phyloP scores from a whole-genome alignment of 305 asterid species.

The Fraxinus sp. region DNA sequence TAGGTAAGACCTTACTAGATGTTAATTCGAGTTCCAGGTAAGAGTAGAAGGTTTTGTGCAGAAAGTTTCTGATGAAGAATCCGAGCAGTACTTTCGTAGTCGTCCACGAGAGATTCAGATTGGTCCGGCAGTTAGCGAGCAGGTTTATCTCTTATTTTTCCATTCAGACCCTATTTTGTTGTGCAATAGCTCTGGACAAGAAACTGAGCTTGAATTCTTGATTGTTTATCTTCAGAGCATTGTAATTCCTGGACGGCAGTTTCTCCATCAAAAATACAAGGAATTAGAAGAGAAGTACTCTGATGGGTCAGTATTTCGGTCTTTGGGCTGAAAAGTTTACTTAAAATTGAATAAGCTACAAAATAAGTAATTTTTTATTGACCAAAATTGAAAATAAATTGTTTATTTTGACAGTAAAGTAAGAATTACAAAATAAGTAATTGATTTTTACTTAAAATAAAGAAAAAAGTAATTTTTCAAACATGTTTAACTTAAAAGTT shows the following conservation, averaged over 20 bases:
- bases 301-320: conserved; percentile 36
- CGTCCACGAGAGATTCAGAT: conserved; percentile 57
- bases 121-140: conserved; percentile 48
- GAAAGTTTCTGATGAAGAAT: conserved; percentile 50
- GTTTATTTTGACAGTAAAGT: background rate
- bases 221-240: conserved; percentile 33
- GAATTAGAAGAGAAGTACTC: conserved; percentile 42
- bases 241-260: conserved; percentile 40
- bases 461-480: background rate
- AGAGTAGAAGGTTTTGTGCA: conserved; percentile 52
- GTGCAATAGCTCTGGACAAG: background rate
- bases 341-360: background rate
- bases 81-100: conserved; percentile 48
- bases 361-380: background rate
- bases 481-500: background rate
- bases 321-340: background rate
- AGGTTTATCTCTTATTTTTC: conserved; percentile 35
- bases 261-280: conserved; percentile 33
- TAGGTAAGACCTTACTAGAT: background rate
- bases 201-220: conserved; percentile 5
- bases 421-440: background rate
- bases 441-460: background rate
- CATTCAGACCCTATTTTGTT: background rate
- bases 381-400: background rate
- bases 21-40: conserved; percentile 30